Conservation (phyloP, 129 eudicot genomes). For the Erigeron canadensis region DNA sequence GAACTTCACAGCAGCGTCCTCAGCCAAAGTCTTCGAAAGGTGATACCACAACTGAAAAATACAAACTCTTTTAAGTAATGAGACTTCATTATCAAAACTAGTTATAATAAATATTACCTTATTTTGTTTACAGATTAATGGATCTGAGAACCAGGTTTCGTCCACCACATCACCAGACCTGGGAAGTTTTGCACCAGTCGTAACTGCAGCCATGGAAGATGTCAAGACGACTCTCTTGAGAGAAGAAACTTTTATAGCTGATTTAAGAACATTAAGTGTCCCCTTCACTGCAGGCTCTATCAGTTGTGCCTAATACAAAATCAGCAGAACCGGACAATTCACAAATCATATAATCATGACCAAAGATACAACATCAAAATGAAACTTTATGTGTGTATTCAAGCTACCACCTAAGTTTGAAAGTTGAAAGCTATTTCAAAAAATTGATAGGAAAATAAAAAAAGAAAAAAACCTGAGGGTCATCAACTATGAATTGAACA, state of each 20-base stretch:
- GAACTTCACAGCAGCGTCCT: conserved; percentile 43
- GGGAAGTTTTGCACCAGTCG: conserved; percentile 17
- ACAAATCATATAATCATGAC: no score
- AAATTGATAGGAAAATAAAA: neutral
- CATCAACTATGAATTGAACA: conserved; percentile 20
- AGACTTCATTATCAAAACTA: no score
- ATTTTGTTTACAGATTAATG: conserved; percentile 35
- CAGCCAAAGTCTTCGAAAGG: conserved; percentile 47
- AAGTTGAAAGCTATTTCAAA: neutral
- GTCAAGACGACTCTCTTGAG: conserved; percentile 52
- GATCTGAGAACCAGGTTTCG: conserved; percentile 56
- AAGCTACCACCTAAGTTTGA: no score
- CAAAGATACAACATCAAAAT: no score
- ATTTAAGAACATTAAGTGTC: conserved; percentile 52
- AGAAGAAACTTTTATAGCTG: conserved; percentile 44
- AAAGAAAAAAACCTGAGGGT: conserved; percentile 44
- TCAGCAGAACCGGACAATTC: neutral
- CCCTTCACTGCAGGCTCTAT: conserved; percentile 61
- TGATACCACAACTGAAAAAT: conserved; percentile 32
- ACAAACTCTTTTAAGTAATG: neutral
- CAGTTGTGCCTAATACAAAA: conserved; percentile 36
- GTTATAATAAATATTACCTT: conserved; percentile 27
- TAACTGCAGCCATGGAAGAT: conserved; percentile 50
- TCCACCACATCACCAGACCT: conserved; percentile 39
- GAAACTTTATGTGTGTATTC: no score